Base-by-base conservation (phyloP, 2,329 filamentous ascomycete species). In the Akanthomyces muscarius region DNA sequence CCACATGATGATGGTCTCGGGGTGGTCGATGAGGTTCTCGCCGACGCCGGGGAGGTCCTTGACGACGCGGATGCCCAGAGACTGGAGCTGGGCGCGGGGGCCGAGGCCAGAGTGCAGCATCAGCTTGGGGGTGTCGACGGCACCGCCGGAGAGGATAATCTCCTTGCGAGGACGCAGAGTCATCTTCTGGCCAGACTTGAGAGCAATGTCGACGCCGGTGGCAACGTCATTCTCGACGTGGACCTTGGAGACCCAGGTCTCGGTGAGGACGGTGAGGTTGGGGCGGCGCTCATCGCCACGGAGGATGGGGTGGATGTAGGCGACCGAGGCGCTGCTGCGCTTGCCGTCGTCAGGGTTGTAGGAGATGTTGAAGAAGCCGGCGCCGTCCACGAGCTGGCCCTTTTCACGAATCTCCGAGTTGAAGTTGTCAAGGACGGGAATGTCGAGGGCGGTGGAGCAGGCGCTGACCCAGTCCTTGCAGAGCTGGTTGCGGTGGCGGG, bases 301-400 rank as follows among this genome's bases (percentile, higher is more conserved):
- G 59, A 96, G 84, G 71, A 96, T 92, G 42, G 92, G 92, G 77
- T 97, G 92, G 71, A 97, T 93, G 78, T 97, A 97, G 21, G 92
- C 92, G 25, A 96, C 92, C 64, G 89, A 92, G 64, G 92, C 92
- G 73, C 89, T 93, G 79, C 89, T 94, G 66, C 92, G 87, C 69
- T 86, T 85, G 71, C 92, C 91, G 71, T 92, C 88, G 71, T 96
- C 92, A 3, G 92, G 92, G 79, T 96, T 96, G 80, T 96, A 96
- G 44, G 90, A 88, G 68, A 96, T 87, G 67, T 89, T 92, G 82
- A 96, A 94, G 83, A 96, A 97, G 62, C 92, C 92, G 33, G 95
- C 90, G 55, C 89, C 89, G 70, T 89, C 81, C 67, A 86, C 87
- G 67, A 96, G 78, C 51, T 87, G 82, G 63, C 92, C 92, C 57